phyloP scores from a whole-genome alignment of 2,329 filamentous ascomycete genomes.

The Colletotrichum magnum region DNA sequence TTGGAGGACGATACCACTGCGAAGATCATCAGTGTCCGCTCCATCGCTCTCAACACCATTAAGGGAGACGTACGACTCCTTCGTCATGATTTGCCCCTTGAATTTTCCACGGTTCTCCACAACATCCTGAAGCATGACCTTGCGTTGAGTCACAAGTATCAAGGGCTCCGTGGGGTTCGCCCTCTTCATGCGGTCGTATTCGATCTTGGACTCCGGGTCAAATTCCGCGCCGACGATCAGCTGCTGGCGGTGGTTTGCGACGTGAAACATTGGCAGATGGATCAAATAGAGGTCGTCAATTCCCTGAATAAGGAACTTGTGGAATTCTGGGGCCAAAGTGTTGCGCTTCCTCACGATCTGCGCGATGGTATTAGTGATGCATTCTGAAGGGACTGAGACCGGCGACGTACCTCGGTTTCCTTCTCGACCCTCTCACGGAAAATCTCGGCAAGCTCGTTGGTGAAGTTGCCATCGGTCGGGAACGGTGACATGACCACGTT shows the following conservation, averaged over 20 bases:
- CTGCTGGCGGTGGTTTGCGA: conserved; percentile 57
- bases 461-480: conserved; percentile 56
- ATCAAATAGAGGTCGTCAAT: conserved; percentile 50
- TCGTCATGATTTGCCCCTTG: conserved; percentile 48
- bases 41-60: background rate
- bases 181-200: conserved; percentile 46
- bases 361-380: background rate
- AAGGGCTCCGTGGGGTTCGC: conserved; percentile 46
- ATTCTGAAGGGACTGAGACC: background rate
- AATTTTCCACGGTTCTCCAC: conserved; percentile 44
- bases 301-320: conserved; percentile 57
- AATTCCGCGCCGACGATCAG: conserved; percentile 51
- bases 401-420: conserved; percentile 41
- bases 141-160: conserved; percentile 46
- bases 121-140: conserved; percentile 44
- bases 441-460: conserved; percentile 51
- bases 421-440: conserved; percentile 49
- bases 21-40: background rate
- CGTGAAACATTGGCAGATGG: conserved; percentile 55
- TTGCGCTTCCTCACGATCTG: conserved; percentile 53
- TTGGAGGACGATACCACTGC: conserved; percentile 41
- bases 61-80: conserved; percentile 45
- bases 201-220: conserved; percentile 38
- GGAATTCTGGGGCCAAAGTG: conserved; percentile 48
- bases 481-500: conserved; percentile 65